Conservation (phyloP, 208 protist species). For the Leishmania aethiopica region DNA sequence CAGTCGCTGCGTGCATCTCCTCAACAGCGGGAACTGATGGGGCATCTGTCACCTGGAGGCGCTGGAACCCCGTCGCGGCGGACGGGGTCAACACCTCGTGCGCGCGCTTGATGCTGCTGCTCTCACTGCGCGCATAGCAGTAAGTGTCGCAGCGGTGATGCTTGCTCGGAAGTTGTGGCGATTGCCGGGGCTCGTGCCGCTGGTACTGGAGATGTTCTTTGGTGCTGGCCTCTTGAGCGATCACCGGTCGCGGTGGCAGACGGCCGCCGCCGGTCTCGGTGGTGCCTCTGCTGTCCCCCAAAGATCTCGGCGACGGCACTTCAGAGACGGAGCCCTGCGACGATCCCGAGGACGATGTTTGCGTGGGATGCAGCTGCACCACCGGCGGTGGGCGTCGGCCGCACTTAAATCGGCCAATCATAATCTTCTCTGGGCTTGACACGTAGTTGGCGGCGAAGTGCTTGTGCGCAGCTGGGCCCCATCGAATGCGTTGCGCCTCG, state of each 20-base stretch:
- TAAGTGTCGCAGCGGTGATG: neutral
- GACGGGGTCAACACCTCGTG: neutral
- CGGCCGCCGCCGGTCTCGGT: neutral
- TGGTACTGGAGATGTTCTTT: neutral
- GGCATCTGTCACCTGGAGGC: neutral
- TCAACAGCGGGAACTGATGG: neutral
- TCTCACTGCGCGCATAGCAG: neutral
- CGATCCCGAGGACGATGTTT: neutral
- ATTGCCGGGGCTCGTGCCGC: constrained; percentile 1
- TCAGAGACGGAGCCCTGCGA: neutral
- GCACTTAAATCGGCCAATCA: constrained; percentile 31
- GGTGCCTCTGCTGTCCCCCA: neutral
- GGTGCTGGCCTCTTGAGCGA: neutral
- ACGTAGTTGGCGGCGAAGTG: constrained; percentile 80
- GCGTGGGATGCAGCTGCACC: neutral
- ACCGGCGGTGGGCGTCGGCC: neutral
- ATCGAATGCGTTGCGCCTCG: constrained; percentile 40
- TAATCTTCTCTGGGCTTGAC: constrained; percentile 66
- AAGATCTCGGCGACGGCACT: neutral
- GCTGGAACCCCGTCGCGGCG: neutral
- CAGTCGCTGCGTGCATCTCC: neutral
- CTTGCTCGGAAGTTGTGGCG: constrained; percentile 1
- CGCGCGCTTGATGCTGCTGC: neutral
- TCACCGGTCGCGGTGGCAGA: neutral
- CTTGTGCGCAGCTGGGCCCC: constrained; percentile 75